phyloP scores from a whole-genome alignment of 2,329 filamentous ascomycete species.

The Esteya vermicola region DNA sequence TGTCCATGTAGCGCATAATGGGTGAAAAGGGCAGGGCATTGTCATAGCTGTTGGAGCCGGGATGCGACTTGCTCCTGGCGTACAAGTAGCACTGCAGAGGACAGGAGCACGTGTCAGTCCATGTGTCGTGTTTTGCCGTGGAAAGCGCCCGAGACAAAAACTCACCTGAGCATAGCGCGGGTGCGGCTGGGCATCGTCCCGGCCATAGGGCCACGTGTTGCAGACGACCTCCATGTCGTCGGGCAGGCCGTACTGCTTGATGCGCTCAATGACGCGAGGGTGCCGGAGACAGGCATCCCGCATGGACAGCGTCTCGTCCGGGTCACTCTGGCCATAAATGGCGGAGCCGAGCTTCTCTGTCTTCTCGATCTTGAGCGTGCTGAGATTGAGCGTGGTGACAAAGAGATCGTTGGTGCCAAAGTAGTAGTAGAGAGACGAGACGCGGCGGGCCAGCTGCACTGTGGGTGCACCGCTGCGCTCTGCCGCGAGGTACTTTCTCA shows the following conservation, averaged over 20 bases:
- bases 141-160: no score
- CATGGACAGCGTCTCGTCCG: constrained; percentile 22
- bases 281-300: constrained; percentile 12
- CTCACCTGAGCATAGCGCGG: constrained; percentile 2
- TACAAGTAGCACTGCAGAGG: background rate
- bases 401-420: constrained; percentile 6
- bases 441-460: constrained; percentile 25
- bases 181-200: background rate
- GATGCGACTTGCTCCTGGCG: background rate
- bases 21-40: constrained; percentile 35
- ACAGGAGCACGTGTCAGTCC: background rate
- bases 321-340: constrained; percentile 13
- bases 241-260: constrained; percentile 27
- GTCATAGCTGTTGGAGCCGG: constrained; percentile 29
- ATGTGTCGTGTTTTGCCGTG: background rate
- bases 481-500: constrained; percentile 26
- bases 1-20: constrained; percentile 26
- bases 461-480: constrained; percentile 21
- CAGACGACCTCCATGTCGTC: constrained; percentile 27
- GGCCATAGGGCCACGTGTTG: constrained; percentile 38
- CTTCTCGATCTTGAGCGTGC: constrained; percentile 12
- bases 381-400: constrained; percentile 9
- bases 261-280: constrained; percentile 23
- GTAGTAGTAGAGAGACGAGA: constrained; percentile 12
- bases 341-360: constrained; percentile 12